Evolutionary conservation across 306 rosid genomes (phyloP), one percentile per base, ranked within the genome.

Genomic region (Vachellia pachyceras): DNA sequence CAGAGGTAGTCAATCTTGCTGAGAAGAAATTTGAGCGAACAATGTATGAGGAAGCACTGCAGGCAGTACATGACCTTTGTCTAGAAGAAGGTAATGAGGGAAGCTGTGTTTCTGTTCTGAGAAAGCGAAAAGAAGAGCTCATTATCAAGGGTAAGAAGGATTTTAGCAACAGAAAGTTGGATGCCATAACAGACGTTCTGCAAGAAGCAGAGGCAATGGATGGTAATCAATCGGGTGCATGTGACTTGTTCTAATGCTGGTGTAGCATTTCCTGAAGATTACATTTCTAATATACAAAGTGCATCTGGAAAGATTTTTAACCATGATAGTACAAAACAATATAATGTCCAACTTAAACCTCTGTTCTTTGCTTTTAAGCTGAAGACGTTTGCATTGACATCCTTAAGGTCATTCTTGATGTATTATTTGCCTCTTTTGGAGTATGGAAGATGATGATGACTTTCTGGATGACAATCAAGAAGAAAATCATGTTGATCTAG

Each of bases 401-500:
- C 94, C 69, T 3, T 95, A 69, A 91, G 97, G 85, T 89, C 96
- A 9, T 87, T 95, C 76, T 68, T 93, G 72, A 66, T 87, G 90
- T 88, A 87, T 76, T 93, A 89, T 82, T 88, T 91, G 86, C 98
- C 97, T 82, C 97, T 88, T 76, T 44, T 91, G 91, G 98, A 95
- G 86, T 68, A 80, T 87, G 86, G 97, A 91, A 77, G 93, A 89
- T 15, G 95, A 90, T 46, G 94, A 69, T 3, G 74, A 89, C 76
- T 90, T 88, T 76, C 76, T 86, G 18, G 80, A 52, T 5, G 91
- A 89, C 20, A 58, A 71, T 44, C 84, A 82, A 15, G 79, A 75
- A 82, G 85, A 84, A 70, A 64, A 41, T 64, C 84, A 1, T 11
- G 80, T 81, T 3, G 90, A 91, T 78, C 87, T 88, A 52, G 92